Evolutionary conservation across 768 basidiomycete species (phyloP), one percentile per base, ranked within the genome.

Genomic region (Russula abietina): DNA sequence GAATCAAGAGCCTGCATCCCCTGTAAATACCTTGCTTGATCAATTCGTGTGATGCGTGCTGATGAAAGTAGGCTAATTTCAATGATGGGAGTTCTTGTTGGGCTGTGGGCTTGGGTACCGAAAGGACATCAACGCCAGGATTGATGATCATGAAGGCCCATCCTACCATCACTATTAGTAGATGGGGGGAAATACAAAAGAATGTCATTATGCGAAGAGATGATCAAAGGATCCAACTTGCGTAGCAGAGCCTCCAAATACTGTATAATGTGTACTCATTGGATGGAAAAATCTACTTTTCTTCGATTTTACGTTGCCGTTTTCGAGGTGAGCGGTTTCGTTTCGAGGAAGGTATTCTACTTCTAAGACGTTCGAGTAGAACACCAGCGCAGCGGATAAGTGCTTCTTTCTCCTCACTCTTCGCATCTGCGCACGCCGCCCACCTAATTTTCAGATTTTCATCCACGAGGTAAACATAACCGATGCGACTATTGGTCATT

Each of bases 401-500:
- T 14, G 85, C 81, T 60, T 82, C 76, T 3, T 81, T 77, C 73
- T 98, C 95, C 63, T 91, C 85, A 3, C 73, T 70, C 62, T 82
- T 88, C 0, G 94, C 91, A 68, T 91, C 89, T 8, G 88, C 93
- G 67, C 93, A 90, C 11, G 85, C 96, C 1, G 89, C 95, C 96
- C 96, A 98, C 22, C 96, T 82, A 52, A 98, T 82, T 73, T 85
- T 90, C 64, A 86, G 72, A 62, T 91, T 84, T 73, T 87, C 83
- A 71, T 98, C 96, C 30, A 98, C 83, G 14, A 98, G 79, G 70
- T 89, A 98, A 16, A 95, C 87, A 70, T 96, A 97, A 22, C 95
- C 96, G 33, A 98, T 82, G 69, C 89, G 86, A 71, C 86, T 88
- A 75, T 98, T 98, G 33, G 84, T 83, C 80, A 96, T 87, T 0